Conservation (phyloP, 2,329 filamentous ascomycete species). For the Fusarium nodosum region DNA sequence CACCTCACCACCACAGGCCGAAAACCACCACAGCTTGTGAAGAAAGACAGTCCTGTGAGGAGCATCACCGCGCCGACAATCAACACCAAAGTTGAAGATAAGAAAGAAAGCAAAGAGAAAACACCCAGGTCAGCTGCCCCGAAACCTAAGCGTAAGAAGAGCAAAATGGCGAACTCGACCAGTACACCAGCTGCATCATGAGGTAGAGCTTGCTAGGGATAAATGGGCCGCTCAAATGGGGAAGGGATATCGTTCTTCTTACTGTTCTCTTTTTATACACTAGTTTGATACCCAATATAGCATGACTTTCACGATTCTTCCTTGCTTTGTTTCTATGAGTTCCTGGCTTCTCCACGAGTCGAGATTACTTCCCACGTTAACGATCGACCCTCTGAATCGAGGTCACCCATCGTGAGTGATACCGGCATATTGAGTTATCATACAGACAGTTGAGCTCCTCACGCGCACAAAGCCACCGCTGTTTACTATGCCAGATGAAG, state of each 20-base stretch:
- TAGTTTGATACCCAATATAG: conserved; percentile 48
- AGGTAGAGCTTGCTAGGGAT: conserved; percentile 1
- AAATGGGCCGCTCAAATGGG: conserved; percentile 20
- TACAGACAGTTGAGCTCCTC: conserved; percentile 58
- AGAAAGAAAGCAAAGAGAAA: conserved; percentile 63
- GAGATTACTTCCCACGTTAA: conserved; percentile 61
- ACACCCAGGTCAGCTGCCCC: conserved; percentile 58
- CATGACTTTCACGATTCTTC: conserved; percentile 13
- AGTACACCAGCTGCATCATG: conserved; percentile 54
- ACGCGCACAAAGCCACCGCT: conserved; percentile 59
- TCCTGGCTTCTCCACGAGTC: conserved; percentile 58
- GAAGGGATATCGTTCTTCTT: conserved; percentile 6
- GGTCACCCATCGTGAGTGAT: conserved; percentile 59
- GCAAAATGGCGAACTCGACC: conserved; percentile 57
- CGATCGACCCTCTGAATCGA: conserved; percentile 56
- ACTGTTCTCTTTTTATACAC: conserved; percentile 16
- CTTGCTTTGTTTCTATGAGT: conserved; percentile 51
- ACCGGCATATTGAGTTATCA: conserved; percentile 60
- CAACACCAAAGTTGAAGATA: conserved; percentile 60
- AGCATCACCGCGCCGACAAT: conserved; percentile 55
- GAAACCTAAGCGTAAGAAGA: conserved; percentile 64
- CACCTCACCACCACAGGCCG: conserved; percentile 73
- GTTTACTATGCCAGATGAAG: conserved; percentile 48
- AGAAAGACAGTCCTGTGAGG: conserved; percentile 52
- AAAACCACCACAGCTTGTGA: conserved; percentile 56